phyloP scores from a whole-genome alignment of 73 alveolate genomes.

The Urostyla sp. region DNA sequence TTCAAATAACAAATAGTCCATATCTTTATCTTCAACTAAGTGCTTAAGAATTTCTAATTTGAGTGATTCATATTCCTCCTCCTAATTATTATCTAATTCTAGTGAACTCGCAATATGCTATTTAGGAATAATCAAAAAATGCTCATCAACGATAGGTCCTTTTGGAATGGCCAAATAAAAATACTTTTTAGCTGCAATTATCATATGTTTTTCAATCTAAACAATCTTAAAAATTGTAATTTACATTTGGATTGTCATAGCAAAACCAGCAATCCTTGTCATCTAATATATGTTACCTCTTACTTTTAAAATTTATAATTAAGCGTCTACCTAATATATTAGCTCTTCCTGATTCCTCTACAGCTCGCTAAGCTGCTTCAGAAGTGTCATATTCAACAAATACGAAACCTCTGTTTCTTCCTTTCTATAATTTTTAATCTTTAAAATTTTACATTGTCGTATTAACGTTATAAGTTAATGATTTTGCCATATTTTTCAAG shows the following conservation, averaged over 20 bases:
- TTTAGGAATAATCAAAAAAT: constrained; percentile 65
- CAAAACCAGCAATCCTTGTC: constrained; percentile 78
- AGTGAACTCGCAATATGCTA: constrained; percentile 54
- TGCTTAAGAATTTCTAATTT: constrained; percentile 35
- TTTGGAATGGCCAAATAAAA: constrained; percentile 69
- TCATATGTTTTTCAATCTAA: constrained; percentile 63
- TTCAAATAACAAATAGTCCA: constrained; percentile 70
- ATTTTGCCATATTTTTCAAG: constrained; percentile 56
- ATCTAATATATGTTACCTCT: constrained; percentile 24
- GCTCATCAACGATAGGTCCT: constrained; percentile 70
- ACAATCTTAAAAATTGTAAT: background rate
- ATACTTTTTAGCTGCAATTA: constrained; percentile 22
- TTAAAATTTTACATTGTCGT: constrained; percentile 4
- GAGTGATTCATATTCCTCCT: constrained; percentile 29
- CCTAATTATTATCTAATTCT: constrained; percentile 27
- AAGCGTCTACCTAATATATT: constrained; percentile 55
- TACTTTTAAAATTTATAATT: constrained; percentile 31
- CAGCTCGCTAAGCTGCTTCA: constrained; percentile 59
- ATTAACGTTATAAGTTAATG: constrained; percentile 2
- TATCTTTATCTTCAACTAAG: constrained; percentile 6
- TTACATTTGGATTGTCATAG: constrained; percentile 54
- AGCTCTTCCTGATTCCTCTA: constrained; percentile 60
- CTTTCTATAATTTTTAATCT: background rate
- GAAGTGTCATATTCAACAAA: constrained; percentile 31
- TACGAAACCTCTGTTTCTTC: constrained; percentile 55